A percentile compares a stretch with the other conserved stretches of the same genome.
These are phyloP conservation scores for Hemileccinum impolitum DNA, from an alignment of 768 basidiomycete genomes.

Conservation along the genomic window DNA sequence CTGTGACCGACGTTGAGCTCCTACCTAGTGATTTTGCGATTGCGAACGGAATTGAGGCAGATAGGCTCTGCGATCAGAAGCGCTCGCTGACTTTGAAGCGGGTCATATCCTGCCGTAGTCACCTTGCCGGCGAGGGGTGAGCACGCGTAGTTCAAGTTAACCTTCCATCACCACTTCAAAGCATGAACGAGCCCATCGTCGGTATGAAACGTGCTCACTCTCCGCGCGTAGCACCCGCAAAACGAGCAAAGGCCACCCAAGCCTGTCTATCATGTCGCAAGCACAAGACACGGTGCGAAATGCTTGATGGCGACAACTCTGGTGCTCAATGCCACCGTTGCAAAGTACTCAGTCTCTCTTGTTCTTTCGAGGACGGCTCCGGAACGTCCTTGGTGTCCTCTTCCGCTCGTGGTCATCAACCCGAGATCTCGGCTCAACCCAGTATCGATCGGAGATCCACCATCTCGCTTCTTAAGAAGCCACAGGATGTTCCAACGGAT, in stretches of 20 bases:
- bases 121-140: conserved; percentile 13
- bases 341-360: conserved; percentile 43
- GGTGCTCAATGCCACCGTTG: conserved; percentile 46
- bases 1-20: background rate
- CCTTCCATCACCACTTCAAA: conserved; percentile 5
- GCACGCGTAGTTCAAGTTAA: background rate
- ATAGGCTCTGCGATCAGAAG: conserved; percentile 3
- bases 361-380: conserved; percentile 42
- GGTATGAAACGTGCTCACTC: conserved; percentile 32
- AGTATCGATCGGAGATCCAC: conserved; percentile 26
- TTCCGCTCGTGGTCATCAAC: conserved; percentile 17
- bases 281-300: conserved; percentile 49
- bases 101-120: conserved; percentile 6
- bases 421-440: conserved; percentile 20
- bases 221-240: conserved; percentile 30
- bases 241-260: conserved; percentile 42
- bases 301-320: conserved; percentile 39
- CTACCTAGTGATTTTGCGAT: background rate
- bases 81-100: conserved; percentile 29
- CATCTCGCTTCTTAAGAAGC: conserved; percentile 17
- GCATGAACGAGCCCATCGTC: conserved; percentile 18
- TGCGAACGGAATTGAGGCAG: no score
- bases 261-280: conserved; percentile 46
- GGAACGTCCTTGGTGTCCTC: conserved; percentile 13
- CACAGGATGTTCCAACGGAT: conserved; percentile 20